Base-by-base conservation (phyloP, 768 basidiomycete species). In the Xanthoconium stramineum region DNA sequence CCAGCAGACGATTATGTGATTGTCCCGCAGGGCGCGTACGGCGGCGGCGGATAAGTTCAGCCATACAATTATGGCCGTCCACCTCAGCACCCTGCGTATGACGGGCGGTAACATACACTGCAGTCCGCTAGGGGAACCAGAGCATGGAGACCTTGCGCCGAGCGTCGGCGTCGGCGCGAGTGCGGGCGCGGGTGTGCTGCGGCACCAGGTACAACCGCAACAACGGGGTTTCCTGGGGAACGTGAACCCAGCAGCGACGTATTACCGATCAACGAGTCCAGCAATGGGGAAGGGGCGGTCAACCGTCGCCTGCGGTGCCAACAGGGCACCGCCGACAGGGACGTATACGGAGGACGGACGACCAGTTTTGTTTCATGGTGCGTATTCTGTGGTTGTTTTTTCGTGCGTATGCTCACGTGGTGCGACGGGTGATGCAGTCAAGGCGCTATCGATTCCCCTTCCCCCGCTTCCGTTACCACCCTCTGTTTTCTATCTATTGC, bases 331-430 rank as follows among this genome's bases (percentile, higher is more conserved):
- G 24, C 83, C 85, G n/a, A 88, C 88, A 6, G 85, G 84, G 1
- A 84, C 91, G 63, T 86, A 84, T 45, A 91, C 88, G 8, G 92
- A 95, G 50, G 87, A 88, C 40, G 94, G 94, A 0, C 78, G 81
- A 38, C 83, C 83, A 1, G 88, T 98, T 33, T 66, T 94, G 65
- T 96, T 97, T 75, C 95, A 92, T 63, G 92, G 94, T 93, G 24
- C 50, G 42, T 35, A 33, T 42, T 14, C 24, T 24, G 24, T 17
- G 5, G 19, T 35, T 13, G n/a, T 36, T 24, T 29, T 11, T 30
- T 29, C 13, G 28, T 11, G 20, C 12, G 3, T 14, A 29, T 28
- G 43, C 43, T 15, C 5, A 36, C 32, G 9, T 35, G 24, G 24
- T 35, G 33, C 6, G 10, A 15, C 11, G 20, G 92, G 90, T 3